A percentile compares a stretch with the other conserved stretches of the same genome.
Conservation (phyloP, 805 yeast genomes). For the Suhomyces sp. region DNA sequence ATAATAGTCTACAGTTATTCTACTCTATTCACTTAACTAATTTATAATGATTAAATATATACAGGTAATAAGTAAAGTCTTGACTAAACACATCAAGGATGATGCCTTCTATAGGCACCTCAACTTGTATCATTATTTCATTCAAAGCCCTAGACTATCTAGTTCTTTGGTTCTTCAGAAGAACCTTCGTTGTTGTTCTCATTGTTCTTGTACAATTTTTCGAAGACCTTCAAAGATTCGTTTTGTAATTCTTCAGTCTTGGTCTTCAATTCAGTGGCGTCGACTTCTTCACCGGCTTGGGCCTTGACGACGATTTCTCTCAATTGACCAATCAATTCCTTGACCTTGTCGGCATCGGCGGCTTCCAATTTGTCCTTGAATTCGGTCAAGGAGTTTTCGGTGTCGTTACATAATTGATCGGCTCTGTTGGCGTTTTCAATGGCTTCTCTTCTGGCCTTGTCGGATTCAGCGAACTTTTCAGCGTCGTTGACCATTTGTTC, state of each 20-base stretch:
- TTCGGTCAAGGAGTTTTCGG: conserved; percentile 47
- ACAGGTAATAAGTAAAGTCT: conserved; percentile 4
- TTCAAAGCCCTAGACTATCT: conserved; percentile 4
- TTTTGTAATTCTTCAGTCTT: conserved; percentile 74
- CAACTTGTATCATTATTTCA: conserved; percentile 2
- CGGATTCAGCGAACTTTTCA: conserved; percentile 83
- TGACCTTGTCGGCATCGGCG: conserved; percentile 45
- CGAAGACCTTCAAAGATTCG: conserved; percentile 72
- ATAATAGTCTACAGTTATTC: too few species aligned
- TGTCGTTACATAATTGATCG: conserved; percentile 63
- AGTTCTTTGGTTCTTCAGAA: conserved; percentile 28
- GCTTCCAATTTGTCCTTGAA: conserved; percentile 46
- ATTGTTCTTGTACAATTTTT: conserved; percentile 47
- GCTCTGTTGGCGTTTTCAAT: conserved; percentile 85
- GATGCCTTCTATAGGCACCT: neutral
- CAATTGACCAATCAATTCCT: conserved; percentile 53
- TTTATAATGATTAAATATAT: conserved; percentile 9
- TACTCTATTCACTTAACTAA: neutral
- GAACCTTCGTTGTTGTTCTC: conserved; percentile 21
- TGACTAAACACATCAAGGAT: conserved; percentile 4
- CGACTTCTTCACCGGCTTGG: conserved; percentile 60
- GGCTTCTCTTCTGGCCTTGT: conserved; percentile 79
- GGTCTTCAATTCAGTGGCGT: conserved; percentile 61
- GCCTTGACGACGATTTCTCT: conserved; percentile 68
- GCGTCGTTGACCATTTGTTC: conserved; percentile 91